Evolutionary conservation across 2,329 filamentous ascomycete species (phyloP).

Genomic region (Fusarium sarcochroum): DNA sequence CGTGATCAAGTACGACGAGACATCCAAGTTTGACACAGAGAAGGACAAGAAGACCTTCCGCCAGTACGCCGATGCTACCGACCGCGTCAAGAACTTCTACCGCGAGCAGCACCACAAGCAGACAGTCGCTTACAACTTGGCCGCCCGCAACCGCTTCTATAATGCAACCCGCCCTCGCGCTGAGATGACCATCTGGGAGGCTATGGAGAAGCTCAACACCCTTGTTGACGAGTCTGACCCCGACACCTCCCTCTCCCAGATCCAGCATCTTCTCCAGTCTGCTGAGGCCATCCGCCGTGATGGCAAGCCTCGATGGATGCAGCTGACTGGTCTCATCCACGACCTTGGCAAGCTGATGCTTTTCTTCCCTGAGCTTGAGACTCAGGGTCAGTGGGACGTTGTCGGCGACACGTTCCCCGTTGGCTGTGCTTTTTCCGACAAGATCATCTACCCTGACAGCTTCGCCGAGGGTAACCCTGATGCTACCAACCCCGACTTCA

Average conservation of each 20-base stretch:
- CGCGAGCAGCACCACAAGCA: conserved; percentile 78
- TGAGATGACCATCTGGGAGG: conserved; percentile 89
- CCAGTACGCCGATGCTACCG: conserved; percentile 86
- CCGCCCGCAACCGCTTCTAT: conserved; percentile 73
- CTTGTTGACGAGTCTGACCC: conserved; percentile 93
- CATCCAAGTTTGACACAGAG: conserved; percentile 77
- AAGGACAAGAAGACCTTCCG: conserved; percentile 88
- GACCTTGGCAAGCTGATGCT: conserved; percentile 85
- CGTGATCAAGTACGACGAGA: conserved; percentile 62
- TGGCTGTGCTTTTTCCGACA: conserved; percentile 79
- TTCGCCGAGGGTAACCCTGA: conserved; percentile 83
- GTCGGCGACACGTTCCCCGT: conserved; percentile 90
- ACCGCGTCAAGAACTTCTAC: conserved; percentile 91
- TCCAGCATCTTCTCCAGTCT: conserved; percentile 89
- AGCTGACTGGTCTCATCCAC: conserved; percentile 82
- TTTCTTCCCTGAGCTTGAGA: conserved; percentile 75
- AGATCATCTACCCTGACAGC: conserved; percentile 85
- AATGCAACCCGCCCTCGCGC: conserved; percentile 72
- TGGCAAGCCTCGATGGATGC: conserved; percentile 86
- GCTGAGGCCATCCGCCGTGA: conserved; percentile 92
- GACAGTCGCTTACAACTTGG: conserved; percentile 87
- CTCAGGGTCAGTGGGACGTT: conserved; percentile 93
- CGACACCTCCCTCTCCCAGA: conserved; percentile 88
- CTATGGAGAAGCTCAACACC: conserved; percentile 92
- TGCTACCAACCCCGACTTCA: conserved; percentile 77